Percentiles rank a stretch among this genome's conserved stretches.
These are phyloP conservation scores for Phytophthora pluvialis DNA, from an alignment of 352 stramenopile species.

Conservation along the genomic window DNA sequence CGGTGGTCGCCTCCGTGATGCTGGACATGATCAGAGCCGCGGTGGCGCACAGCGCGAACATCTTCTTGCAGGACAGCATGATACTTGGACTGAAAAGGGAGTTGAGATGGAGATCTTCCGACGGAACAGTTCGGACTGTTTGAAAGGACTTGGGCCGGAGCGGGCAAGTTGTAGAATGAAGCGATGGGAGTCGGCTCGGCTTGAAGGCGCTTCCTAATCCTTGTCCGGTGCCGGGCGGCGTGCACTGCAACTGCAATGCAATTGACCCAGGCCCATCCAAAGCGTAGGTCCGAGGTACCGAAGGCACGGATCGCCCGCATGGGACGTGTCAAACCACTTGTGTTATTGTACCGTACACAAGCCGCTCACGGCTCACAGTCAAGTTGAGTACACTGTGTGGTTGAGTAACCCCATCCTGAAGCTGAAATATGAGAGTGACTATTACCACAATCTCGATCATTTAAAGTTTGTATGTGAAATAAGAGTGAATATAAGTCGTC, in stretches of 20 bases:
- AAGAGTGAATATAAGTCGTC: background rate
- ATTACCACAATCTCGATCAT: too few species aligned
- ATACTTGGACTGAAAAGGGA: constrained; percentile 16
- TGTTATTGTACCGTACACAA: too few species aligned
- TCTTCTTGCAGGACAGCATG: constrained; percentile 43
- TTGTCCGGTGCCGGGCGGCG: background rate
- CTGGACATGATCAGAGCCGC: constrained; percentile 35
- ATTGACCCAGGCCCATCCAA: constrained; percentile 26
- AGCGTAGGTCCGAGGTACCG: constrained; percentile 18
- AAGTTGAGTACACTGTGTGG: too few species aligned
- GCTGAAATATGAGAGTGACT: too few species aligned
- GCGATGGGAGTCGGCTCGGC: constrained; percentile 4
- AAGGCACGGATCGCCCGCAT: constrained; percentile 17
- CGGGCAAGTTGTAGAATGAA: constrained; percentile 39
- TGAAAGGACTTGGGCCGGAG: constrained; percentile 32
- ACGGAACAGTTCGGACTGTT: constrained; percentile 29
- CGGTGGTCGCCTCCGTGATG: constrained; percentile 19
- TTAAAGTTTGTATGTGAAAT: too few species aligned
- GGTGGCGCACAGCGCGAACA: constrained; percentile 36
- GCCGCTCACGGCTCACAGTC: too few species aligned
- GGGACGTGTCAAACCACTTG: constrained; percentile 7
- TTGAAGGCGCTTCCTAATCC: background rate
- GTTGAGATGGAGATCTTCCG: constrained; percentile 14
- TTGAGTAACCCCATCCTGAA: constrained; percentile 19
- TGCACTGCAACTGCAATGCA: constrained; percentile 24